These are phyloP conservation scores for Paramecium biaurelia DNA, from an alignment of 73 alveolate genomes.

Conservation along the genomic window DNA sequence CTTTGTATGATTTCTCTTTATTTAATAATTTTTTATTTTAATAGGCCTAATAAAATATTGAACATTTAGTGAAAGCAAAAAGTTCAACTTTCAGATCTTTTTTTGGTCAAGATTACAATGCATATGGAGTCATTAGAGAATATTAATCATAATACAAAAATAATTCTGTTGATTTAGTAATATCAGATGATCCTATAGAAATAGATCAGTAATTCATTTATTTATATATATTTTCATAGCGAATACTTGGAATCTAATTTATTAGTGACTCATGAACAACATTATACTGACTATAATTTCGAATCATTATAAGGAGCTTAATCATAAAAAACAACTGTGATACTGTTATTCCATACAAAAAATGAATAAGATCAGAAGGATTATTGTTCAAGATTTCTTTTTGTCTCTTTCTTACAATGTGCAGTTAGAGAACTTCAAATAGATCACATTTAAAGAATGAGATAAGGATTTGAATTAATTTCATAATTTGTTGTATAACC, in stretches of 20 bases:
- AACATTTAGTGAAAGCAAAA: background rate
- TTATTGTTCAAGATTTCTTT: background rate
- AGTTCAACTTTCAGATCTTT: background rate
- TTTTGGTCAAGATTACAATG: background rate
- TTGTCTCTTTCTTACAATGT: background rate
- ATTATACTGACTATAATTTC: background rate
- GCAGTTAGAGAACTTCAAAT: background rate
- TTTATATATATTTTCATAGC: background rate
- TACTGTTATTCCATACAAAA: background rate
- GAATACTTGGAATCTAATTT: background rate
- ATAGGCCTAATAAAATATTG: background rate
- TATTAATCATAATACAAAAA: background rate
- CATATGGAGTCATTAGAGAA: background rate
- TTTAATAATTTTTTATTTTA: background rate
- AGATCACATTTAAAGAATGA: background rate
- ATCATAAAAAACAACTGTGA: background rate
- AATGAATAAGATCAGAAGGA: background rate
- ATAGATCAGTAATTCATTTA: background rate
- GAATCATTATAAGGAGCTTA: constrained; percentile 14
- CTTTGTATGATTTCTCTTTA: background rate
- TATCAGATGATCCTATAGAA: constrained; percentile 1
- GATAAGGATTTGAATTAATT: background rate
- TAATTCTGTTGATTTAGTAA: background rate
- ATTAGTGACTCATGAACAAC: background rate
- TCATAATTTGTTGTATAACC: background rate